phyloP scores from a whole-genome alignment of 2,329 filamentous ascomycete species.

The Hypoxylon sp. region DNA sequence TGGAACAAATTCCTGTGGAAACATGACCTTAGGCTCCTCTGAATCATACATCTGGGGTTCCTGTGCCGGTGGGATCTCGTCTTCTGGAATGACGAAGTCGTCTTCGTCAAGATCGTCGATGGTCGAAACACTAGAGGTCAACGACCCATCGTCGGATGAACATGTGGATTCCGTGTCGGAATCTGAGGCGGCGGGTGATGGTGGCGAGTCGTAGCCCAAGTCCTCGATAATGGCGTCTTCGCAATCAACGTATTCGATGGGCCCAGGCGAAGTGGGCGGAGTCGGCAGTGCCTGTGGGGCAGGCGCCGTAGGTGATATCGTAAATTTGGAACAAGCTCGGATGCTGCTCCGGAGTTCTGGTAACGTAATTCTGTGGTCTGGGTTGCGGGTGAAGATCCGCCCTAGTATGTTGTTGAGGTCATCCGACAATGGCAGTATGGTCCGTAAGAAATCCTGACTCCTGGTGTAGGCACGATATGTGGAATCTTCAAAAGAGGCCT shows the following conservation, averaged over 20 bases:
- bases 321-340: constrained; percentile 82
- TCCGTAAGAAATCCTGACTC: constrained; percentile 88
- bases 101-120: constrained; percentile 67
- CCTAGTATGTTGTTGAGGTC: constrained; percentile 91
- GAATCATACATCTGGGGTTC: constrained; percentile 63
- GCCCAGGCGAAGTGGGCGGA: constrained; percentile 62
- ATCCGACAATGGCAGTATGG: constrained; percentile 90
- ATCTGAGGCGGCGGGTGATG: constrained; percentile 66
- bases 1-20: constrained; percentile 64
- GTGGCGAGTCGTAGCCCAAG: constrained; percentile 61
- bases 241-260: constrained; percentile 63
- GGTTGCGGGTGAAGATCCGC: constrained; percentile 89
- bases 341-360: constrained; percentile 84
- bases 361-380: constrained; percentile 85
- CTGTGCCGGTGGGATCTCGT: constrained; percentile 57
- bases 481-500: constrained; percentile 91
- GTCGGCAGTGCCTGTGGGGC: constrained; percentile 57
- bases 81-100: constrained; percentile 63
- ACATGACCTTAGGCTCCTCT: constrained; percentile 62
- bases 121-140: constrained; percentile 68
- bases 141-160: constrained; percentile 69
- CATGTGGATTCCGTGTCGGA: constrained; percentile 61
- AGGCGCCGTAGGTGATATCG: constrained; percentile 59
- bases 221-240: constrained; percentile 64
- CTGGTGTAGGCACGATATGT: constrained; percentile 93